Conservation (phyloP, 371 early-diverging fungal genomes). For the Zopfochytrium polystomum region DNA sequence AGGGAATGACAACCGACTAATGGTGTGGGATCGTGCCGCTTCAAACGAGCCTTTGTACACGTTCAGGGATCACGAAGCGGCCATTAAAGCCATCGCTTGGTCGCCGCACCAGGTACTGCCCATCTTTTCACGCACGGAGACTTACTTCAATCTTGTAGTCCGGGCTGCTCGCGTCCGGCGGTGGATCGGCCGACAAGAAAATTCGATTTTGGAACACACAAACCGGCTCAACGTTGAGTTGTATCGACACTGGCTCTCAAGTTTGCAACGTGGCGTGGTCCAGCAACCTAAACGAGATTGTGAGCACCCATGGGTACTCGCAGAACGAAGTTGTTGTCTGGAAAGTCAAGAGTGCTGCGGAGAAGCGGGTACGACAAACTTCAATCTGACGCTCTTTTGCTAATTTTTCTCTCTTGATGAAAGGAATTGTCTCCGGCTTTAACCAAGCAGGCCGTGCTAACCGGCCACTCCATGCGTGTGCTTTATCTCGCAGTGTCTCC, state of each 20-base stretch:
- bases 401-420: background rate
- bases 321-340: conserved; percentile 65
- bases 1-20: conserved; percentile 66
- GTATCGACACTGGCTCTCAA: conserved; percentile 57
- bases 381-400: background rate
- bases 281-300: conserved; percentile 51
- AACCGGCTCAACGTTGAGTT: conserved; percentile 12
- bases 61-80: conserved; percentile 56
- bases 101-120: conserved; percentile 46
- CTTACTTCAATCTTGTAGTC: background rate
- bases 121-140: conserved; percentile 5
- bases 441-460: conserved; percentile 34
- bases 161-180: conserved; percentile 53
- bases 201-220: conserved; percentile 62
- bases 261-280: conserved; percentile 60
- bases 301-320: conserved; percentile 65
- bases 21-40: conserved; percentile 49
- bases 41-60: conserved; percentile 20
- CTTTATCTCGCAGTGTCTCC: conserved; percentile 63
- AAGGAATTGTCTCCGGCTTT: conserved; percentile 6
- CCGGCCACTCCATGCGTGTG: conserved; percentile 56
- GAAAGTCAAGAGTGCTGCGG: conserved; percentile 28
- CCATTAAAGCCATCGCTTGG: conserved; percentile 71
- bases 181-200: conserved; percentile 67
- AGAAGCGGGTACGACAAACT: conserved; percentile 11